phyloP scores from a whole-genome alignment of 2,329 filamentous ascomycete genomes.

The Cladosporium sp. region DNA sequence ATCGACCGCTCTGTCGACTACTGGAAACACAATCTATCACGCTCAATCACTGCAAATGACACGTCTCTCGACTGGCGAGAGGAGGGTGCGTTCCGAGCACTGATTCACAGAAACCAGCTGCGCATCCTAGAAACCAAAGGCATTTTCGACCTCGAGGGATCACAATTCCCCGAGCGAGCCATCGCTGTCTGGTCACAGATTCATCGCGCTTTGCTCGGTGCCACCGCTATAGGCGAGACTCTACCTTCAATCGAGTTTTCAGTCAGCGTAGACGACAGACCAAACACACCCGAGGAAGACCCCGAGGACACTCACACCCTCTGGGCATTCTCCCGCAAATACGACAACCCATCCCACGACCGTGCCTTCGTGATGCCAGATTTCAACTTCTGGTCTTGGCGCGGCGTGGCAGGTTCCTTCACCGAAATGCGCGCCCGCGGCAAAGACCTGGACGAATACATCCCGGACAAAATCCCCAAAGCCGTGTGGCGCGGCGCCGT shows the following conservation, averaged over 20 bases:
- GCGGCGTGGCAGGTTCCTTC: slow-evolving; percentile 29
- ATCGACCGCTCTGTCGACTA: slow-evolving; percentile 30
- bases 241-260: slow-evolving; percentile 52
- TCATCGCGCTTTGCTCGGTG: slow-evolving; percentile 43
- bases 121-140: slow-evolving; percentile 30
- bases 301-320: slow-evolving; percentile 23
- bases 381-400: slow-evolving; percentile 54
- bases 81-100: slow-evolving; percentile 30
- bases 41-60: slow-evolving; percentile 27
- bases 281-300: slow-evolving; percentile 16
- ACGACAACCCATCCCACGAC: slow-evolving; percentile 33
- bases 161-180: slow-evolving; percentile 24
- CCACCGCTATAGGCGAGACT: slow-evolving; percentile 39
- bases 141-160: slow-evolving; percentile 28
- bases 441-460: slow-evolving; percentile 25
- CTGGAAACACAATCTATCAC: slow-evolving; percentile 23
- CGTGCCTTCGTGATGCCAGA: slow-evolving; percentile 53
- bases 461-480: slow-evolving; percentile 32
- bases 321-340: slow-evolving; percentile 26
- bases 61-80: slow-evolving; percentile 27
- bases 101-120: slow-evolving; percentile 35
- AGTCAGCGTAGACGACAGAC: slow-evolving; percentile 42
- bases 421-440: slow-evolving; percentile 24
- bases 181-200: slow-evolving; percentile 47
- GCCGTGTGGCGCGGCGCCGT: slow-evolving; percentile 35